phyloP scores from a whole-genome alignment of 179 eudicot species.

The Pouteria campechiana region DNA sequence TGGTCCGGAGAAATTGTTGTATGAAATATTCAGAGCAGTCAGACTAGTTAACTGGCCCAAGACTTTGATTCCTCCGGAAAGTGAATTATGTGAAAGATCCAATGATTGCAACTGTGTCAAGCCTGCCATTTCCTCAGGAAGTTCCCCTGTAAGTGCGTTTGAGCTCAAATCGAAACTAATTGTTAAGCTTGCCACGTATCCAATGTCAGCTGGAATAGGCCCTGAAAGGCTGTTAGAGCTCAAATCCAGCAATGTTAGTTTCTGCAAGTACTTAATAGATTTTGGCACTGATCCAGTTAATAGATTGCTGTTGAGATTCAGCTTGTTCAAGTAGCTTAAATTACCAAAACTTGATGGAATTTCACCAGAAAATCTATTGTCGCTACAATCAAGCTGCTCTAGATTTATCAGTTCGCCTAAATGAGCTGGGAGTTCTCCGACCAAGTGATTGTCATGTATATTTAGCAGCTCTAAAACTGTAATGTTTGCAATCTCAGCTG shows the following conservation, averaged over 20 bases:
- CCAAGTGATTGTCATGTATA: slow-evolving; percentile 28
- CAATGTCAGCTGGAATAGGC: slow-evolving; percentile 37
- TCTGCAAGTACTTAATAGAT: slow-evolving; percentile 59
- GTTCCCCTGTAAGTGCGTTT: slow-evolving; percentile 8
- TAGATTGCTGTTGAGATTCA: slow-evolving; percentile 38
- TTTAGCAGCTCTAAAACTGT: slow-evolving; percentile 46
- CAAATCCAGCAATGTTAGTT: slow-evolving; percentile 78
- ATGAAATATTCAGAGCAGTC: slow-evolving; percentile 42
- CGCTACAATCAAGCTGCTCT: slow-evolving; percentile 44
- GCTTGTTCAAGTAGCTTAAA: slow-evolving; percentile 38
- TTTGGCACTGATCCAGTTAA: slow-evolving; percentile 54
- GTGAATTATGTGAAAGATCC: slow-evolving; percentile 16
- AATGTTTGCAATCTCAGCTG: slow-evolving; percentile 45
- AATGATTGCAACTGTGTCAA: slow-evolving; percentile 11
- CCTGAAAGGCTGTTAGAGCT: slow-evolving; percentile 72
- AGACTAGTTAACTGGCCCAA: slow-evolving; percentile 32
- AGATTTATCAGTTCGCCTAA: slow-evolving; percentile 31
- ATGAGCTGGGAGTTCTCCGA: slow-evolving; percentile 27
- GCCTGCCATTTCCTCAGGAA: slow-evolving; percentile 13
- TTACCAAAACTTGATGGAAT: slow-evolving; percentile 40
- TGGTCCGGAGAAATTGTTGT: slow-evolving; percentile 41
- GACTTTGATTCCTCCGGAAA: slow-evolving; percentile 12
- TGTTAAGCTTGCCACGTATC: slow-evolving; percentile 14
- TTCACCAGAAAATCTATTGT: slow-evolving; percentile 30
- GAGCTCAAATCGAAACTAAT: slow-evolving; percentile 11